phyloP scores from a whole-genome alignment of 228 moss, liverwort and hornwort species.

The Sphagnum fallax region DNA sequence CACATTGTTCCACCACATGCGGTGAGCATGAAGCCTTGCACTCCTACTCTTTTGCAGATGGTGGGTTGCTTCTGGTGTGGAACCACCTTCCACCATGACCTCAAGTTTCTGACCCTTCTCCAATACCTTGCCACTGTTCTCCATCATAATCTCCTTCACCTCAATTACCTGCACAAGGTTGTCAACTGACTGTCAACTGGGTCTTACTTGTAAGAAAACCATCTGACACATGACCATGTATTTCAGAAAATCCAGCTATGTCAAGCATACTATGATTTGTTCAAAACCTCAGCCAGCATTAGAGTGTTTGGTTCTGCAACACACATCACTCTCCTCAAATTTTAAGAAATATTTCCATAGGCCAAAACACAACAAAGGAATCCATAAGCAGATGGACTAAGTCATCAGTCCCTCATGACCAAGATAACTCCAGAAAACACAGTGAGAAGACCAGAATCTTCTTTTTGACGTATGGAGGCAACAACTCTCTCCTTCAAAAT shows the following conservation, averaged over 20 bases:
- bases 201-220: not conserved
- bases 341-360: not conserved
- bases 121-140: slow-evolving; percentile 37
- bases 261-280: not conserved
- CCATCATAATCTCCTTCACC: slow-evolving; percentile 56
- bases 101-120: slow-evolving; percentile 38
- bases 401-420: not conserved
- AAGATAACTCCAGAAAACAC: not conserved
- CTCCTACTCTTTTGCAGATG: slow-evolving; percentile 7
- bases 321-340: not conserved
- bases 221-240: no score
- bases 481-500: not conserved
- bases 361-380: not conserved
- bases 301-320: not conserved
- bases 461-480: not conserved
- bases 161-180: slow-evolving; percentile 23
- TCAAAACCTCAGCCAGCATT: not conserved
- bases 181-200: not conserved
- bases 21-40: slow-evolving; percentile 22
- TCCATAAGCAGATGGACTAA: no score
- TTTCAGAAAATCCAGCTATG: not conserved
- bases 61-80: slow-evolving; percentile 9
- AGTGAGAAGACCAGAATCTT: not conserved
- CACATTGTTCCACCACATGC: slow-evolving; percentile 50
- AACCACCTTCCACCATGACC: slow-evolving; percentile 11